These are phyloP conservation scores for Priceomyces carsonii DNA, from an alignment of 805 yeast species.

Conservation along the genomic window DNA sequence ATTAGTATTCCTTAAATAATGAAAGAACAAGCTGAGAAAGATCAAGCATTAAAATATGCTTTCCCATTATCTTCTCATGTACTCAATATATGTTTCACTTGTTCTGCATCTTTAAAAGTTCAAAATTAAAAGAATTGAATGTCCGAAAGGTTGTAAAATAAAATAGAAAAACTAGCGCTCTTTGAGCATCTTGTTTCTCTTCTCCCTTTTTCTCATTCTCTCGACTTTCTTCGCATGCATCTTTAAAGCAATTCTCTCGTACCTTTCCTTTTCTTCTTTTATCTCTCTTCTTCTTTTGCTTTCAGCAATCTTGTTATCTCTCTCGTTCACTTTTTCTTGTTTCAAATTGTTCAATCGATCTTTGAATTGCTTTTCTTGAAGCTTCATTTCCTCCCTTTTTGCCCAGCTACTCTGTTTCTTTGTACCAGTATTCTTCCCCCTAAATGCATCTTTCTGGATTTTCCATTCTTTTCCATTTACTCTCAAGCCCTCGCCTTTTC, in stretches of 20 bases:
- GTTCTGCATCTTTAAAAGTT: no score
- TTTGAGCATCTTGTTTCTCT: conserved; percentile 89
- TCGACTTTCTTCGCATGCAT: conserved; percentile 94
- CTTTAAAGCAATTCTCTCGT: conserved; percentile 75
- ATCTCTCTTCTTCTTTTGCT: conserved; percentile 74
- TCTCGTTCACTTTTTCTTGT: conserved; percentile 70
- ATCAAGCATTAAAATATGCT: no score
- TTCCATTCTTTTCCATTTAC: conserved; percentile 79
- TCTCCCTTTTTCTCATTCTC: conserved; percentile 85
- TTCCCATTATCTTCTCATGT: no score
- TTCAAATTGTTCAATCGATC: conserved; percentile 70
- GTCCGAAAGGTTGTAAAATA: no score
- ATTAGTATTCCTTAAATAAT: conserved; percentile 1
- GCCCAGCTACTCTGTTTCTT: conserved; percentile 55
- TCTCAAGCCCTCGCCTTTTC: conserved; percentile 46
- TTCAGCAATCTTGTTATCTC: conserved; percentile 52
- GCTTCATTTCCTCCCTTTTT: conserved; percentile 63
- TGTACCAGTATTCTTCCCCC: conserved; percentile 63
- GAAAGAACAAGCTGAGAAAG: conserved; percentile 3
- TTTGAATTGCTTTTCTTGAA: conserved; percentile 66
- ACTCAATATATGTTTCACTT: no score
- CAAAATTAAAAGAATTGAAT: no score
- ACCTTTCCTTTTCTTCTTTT: conserved; percentile 88
- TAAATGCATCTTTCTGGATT: conserved; percentile 62
- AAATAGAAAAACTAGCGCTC: no score